A percentile compares a stretch with the other conserved stretches of the same genome.
phyloP scores from a whole-genome alignment of 495 filamentous ascomycete genomes.

The Amniculicola lignicola region DNA sequence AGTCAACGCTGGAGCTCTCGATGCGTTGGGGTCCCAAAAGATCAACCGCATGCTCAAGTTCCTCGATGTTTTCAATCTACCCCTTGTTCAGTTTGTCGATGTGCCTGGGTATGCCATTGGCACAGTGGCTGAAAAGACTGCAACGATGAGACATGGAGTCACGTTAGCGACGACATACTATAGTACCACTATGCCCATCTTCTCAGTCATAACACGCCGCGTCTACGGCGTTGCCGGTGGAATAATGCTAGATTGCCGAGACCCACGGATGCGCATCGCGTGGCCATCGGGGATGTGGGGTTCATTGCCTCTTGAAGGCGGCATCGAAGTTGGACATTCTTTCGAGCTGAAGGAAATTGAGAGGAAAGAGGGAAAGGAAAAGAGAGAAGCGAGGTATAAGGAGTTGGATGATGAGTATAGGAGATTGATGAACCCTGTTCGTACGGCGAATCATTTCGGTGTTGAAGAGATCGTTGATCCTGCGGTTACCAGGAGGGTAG shows the following conservation, averaged over 20 bases:
- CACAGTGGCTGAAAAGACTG: constrained; percentile 58
- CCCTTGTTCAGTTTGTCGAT: constrained; percentile 61
- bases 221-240: constrained; percentile 61
- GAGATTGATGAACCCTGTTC: constrained; percentile 60
- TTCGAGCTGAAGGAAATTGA: constrained; percentile 57
- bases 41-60: constrained; percentile 57
- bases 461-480: constrained; percentile 65
- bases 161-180: constrained; percentile 58
- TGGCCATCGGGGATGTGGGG: constrained; percentile 64
- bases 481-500: constrained; percentile 52
- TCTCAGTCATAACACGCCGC: constrained; percentile 56
- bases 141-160: constrained; percentile 62
- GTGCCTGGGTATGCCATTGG: constrained; percentile 61
- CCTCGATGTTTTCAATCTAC: constrained; percentile 63
- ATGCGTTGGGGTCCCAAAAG: constrained; percentile 59
- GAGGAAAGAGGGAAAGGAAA: constrained; percentile 43
- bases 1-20: constrained; percentile 56
- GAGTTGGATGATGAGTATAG: constrained; percentile 59
- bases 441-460: constrained; percentile 62
- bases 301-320: constrained; percentile 57
- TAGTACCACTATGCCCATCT: constrained; percentile 58
- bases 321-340: constrained; percentile 60
- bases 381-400: constrained; percentile 49
- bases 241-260: constrained; percentile 59
- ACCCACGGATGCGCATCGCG: constrained; percentile 57